Percentiles rank a stretch among this genome's conserved stretches.
phyloP scores from a whole-genome alignment of 257 asterid species.

The Marsdenia floribunda region DNA sequence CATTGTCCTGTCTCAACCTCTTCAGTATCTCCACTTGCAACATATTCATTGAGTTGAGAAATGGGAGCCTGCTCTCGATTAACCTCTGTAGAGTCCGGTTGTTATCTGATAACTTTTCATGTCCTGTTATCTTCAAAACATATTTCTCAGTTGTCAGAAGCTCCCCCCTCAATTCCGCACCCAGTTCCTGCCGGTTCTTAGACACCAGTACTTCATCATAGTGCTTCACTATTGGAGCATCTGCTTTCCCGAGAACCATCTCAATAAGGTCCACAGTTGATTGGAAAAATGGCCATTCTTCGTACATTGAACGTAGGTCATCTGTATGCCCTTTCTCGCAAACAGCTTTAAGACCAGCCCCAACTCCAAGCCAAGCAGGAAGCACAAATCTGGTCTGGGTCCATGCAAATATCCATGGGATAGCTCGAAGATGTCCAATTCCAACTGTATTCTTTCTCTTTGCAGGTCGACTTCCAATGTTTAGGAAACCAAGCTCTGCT shows the following conservation, averaged over 20 bases:
- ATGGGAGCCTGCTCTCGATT: conserved; percentile 93
- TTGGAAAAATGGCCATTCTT: conserved; percentile 92
- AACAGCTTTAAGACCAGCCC: conserved; percentile 71
- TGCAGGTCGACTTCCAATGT: conserved; percentile 95
- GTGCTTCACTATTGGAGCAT: conserved; percentile 70
- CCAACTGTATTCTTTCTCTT: conserved; percentile 66
- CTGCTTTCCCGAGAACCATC: conserved; percentile 93
- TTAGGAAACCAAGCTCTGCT: conserved; percentile 88
- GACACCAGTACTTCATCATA: conserved; percentile 86
- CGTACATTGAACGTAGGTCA: conserved; percentile 83
- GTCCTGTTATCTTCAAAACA: conserved; percentile 70
- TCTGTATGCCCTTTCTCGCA: conserved; percentile 75
- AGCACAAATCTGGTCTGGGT: conserved; percentile 91
- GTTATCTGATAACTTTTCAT: conserved; percentile 68
- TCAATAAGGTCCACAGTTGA: conserved; percentile 87
- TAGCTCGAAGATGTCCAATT: conserved; percentile 79
- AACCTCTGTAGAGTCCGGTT: conserved; percentile 62
- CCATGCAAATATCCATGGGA: conserved; percentile 98
- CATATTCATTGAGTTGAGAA: conserved; percentile 86
- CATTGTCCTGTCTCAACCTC: conserved; percentile 67
- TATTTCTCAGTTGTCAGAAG: conserved; percentile 63
- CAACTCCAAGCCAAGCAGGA: conserved; percentile 99
- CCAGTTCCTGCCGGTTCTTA: conserved; percentile 53
- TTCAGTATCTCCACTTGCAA: conserved; percentile 91
- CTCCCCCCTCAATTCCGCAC: conserved; percentile 71